Percentiles rank a stretch among this genome's conserved stretches.
Conservation (phyloP, 2,329 filamentous ascomycete species). For the Ophiocordyceps polyrhachis-furcata region DNA sequence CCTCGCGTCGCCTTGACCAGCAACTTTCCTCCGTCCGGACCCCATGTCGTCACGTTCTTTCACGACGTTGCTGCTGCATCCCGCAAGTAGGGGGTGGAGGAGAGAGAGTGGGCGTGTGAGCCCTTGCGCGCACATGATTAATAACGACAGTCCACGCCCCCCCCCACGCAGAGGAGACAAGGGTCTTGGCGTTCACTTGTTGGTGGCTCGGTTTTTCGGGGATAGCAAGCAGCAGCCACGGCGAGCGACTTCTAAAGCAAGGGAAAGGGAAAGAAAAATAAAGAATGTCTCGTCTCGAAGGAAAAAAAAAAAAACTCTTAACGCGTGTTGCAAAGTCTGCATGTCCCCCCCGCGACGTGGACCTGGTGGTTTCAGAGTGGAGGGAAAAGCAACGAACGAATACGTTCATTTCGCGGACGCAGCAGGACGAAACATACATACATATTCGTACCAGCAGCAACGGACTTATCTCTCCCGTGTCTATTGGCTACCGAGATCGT, state of each 20-base stretch:
- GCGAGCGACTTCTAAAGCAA: neutral
- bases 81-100: neutral
- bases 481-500: neutral
- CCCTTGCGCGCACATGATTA: neutral
- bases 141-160: neutral
- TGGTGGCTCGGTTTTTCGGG: too few relatives aligned
- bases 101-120: too few relatives aligned
- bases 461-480: neutral
- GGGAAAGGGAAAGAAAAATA: neutral
- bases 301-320: slow-evolving; percentile 1
- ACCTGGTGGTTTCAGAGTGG: too few relatives aligned
- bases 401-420: slow-evolving; percentile 1
- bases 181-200: neutral
- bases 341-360: neutral
- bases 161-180: too few relatives aligned
- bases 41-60: neutral
- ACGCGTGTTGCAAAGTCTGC: slow-evolving; percentile 1
- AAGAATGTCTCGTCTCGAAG: neutral
- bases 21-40: too few relatives aligned
- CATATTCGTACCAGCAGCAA: neutral
- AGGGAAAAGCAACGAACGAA: neutral
- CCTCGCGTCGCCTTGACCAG: neutral
- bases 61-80: neutral
- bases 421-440: slow-evolving; percentile 1
- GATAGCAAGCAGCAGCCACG: neutral